Evolutionary conservation across 2,329 filamentous ascomycete species (phyloP).

Genomic region (Furcasterigmium sp.): DNA sequence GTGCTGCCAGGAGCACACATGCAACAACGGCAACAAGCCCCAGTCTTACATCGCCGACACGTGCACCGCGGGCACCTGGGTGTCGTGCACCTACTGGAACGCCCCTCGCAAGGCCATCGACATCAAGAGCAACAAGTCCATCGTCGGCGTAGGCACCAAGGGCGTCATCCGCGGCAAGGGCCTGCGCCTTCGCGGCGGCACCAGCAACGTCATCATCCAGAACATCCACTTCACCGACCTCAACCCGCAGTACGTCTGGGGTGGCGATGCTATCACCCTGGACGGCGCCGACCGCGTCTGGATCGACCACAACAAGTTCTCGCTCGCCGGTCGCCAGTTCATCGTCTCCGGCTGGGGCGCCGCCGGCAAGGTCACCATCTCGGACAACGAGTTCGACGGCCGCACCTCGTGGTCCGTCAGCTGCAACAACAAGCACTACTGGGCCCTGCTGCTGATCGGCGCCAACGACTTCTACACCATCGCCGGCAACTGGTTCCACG

Average conservation of each 20-base stretch:
- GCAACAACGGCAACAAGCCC: background rate
- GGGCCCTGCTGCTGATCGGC: constrained; percentile 23
- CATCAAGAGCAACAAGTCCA: constrained; percentile 20
- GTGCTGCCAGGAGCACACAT: constrained; percentile 14
- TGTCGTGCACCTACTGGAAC: constrained; percentile 22
- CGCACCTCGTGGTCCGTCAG: constrained; percentile 19
- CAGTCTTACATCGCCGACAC: constrained; percentile 18
- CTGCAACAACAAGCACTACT: constrained; percentile 25
- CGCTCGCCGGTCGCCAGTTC: constrained; percentile 33
- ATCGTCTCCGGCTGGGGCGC: constrained; percentile 28
- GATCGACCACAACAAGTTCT: constrained; percentile 32
- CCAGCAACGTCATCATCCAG: constrained; percentile 44
- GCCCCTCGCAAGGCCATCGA: constrained; percentile 18
- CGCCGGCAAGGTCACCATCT: constrained; percentile 25
- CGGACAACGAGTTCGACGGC: constrained; percentile 33
- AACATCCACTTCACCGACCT: constrained; percentile 41
- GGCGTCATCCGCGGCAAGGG: constrained; percentile 29
- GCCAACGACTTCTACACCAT: constrained; percentile 16
- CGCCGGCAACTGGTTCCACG: constrained; percentile 21
- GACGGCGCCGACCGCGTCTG: constrained; percentile 19
- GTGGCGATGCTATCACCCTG: constrained; percentile 30
- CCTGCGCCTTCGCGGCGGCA: constrained; percentile 33
- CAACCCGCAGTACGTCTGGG: constrained; percentile 27
- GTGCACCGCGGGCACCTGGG: constrained; percentile 12
- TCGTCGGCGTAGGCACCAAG: constrained; percentile 17